phyloP scores from a whole-genome alignment of 2,329 filamentous ascomycete genomes.

The Allantophomopsis cytisporea region DNA sequence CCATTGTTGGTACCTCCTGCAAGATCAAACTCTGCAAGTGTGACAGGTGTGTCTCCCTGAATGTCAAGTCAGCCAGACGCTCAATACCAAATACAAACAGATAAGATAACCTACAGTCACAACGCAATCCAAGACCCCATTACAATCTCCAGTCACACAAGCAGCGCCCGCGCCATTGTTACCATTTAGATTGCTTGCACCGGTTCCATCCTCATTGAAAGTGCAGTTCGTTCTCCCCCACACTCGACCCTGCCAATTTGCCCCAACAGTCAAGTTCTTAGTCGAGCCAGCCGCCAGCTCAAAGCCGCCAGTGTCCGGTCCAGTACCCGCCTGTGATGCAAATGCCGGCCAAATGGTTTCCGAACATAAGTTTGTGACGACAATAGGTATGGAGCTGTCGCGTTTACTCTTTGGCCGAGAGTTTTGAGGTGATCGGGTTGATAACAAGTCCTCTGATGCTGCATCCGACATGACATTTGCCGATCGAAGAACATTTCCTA shows the following conservation, averaged over 20 bases:
- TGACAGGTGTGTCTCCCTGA: slow-evolving; percentile 59
- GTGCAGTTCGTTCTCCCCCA: slow-evolving; percentile 80
- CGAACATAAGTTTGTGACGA: slow-evolving; percentile 58
- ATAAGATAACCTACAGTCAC: slow-evolving; percentile 42
- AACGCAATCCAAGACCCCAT: slow-evolving; percentile 53
- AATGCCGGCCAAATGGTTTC: slow-evolving; percentile 67
- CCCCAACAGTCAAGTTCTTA: slow-evolving; percentile 48
- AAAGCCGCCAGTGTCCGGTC: slow-evolving; percentile 56
- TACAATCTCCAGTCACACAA: slow-evolving; percentile 67
- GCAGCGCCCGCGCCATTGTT: slow-evolving; percentile 33
- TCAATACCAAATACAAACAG: neutral
- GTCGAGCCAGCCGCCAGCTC: slow-evolving; percentile 44
- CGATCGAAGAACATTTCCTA: neutral
- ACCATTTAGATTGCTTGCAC: slow-evolving; percentile 25
- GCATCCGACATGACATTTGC: no score
- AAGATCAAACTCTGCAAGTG: slow-evolving; percentile 70
- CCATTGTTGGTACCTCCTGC: slow-evolving; percentile 42
- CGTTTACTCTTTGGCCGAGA: slow-evolving; percentile 1
- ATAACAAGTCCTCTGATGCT: no score
- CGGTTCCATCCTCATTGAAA: slow-evolving; percentile 50
- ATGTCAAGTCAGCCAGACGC: slow-evolving; percentile 2
- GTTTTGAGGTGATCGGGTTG: slow-evolving; percentile 6
- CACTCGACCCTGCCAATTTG: slow-evolving; percentile 68
- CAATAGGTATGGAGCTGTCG: slow-evolving; percentile 37
- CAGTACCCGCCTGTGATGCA: slow-evolving; percentile 56